phyloP scores from a whole-genome alignment of 2,329 filamentous ascomycete species.

The Xylariaceae sp. region DNA sequence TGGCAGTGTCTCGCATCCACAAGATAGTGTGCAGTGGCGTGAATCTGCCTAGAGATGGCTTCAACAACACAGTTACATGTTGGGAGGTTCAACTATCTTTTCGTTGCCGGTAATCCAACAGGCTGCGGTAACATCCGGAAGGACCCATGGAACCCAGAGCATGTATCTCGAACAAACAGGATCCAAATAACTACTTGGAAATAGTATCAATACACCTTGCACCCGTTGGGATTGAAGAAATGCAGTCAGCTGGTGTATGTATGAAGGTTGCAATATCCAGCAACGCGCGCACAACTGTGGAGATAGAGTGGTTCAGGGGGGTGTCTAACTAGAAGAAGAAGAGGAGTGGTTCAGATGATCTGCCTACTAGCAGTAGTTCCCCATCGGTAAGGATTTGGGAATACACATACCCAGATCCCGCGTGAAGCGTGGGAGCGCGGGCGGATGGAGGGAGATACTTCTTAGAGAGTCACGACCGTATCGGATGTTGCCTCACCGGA shows the following conservation, averaged over 20 bases:
- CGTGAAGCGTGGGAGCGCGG: background rate
- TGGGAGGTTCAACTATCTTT: constrained; percentile 3
- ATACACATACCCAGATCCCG: background rate
- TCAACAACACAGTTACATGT: constrained; percentile 8
- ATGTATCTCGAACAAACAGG: constrained; percentile 11
- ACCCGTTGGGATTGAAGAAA: constrained; percentile 6
- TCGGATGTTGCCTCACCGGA: background rate
- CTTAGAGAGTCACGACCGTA: background rate
- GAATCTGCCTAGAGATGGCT: constrained; percentile 14
- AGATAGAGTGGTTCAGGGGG: constrained; percentile 3
- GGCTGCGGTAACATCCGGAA: constrained; percentile 5
- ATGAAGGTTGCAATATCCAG: constrained; percentile 7
- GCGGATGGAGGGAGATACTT: background rate
- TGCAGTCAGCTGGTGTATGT: constrained; percentile 8
- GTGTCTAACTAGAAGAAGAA: constrained; percentile 5
- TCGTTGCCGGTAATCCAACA: constrained; percentile 6
- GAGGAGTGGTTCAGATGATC: constrained; percentile 1
- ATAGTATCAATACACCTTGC: constrained; percentile 4
- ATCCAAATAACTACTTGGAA: constrained; percentile 4
- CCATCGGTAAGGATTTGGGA: constrained; percentile 5
- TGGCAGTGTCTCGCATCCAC: constrained; percentile 7
- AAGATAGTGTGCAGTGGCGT: constrained; percentile 3
- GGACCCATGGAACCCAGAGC: constrained; percentile 4
- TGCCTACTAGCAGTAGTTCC: background rate
- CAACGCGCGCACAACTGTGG: constrained; percentile 3